Base-by-base conservation (phyloP, 306 rosid genomes). In the Spatholobus suberectus region DNA sequence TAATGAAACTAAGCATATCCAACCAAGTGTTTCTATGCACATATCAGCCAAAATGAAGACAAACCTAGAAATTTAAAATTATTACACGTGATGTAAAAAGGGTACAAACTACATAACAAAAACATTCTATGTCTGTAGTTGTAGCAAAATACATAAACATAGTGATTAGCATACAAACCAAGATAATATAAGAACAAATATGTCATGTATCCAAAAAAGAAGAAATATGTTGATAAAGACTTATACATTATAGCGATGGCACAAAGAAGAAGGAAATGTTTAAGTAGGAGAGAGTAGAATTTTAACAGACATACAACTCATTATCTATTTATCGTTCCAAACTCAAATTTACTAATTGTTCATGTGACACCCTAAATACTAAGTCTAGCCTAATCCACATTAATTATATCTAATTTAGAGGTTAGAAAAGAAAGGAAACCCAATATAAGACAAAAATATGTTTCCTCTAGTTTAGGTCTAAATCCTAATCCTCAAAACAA, bases 41-140 rank as follows among this genome's bases (percentile, higher is more conserved):
- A 85, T 32, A 66, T 24, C 43, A 8, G 37, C 35, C 38, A 24
- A 37, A 72, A 79, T 72, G 70, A 81, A 80, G 70, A 51, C 13
- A 80, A 79, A 79, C n/a, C 12, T 65, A 46, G 40, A 70, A 76
- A 71, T 49, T 34, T 27, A 35, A 46, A 67, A 65, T 65, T 24
- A 52, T 72, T 75, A 29, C 8, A 5, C 41, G 51, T 76, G 40
- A 38, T 61, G 27, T 12, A 20, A 10, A 34, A 13, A 51, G 12
- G 12, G 40, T 34, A 46, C 81, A 77, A 4, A 32, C 2, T 0
- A 47, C 41, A 41, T 47, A 35, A 44, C 49, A 62, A 8, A 27
- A 63, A 32, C 3, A 70, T 21, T 23, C 37, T 12, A 34, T 71
- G 35, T 38, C 47, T 59, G 29, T 43, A 49, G 21, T 18, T 13